Evolutionary conservation across 805 yeast species (phyloP).

Genomic region (Tetrapisispora phaffii): DNA sequence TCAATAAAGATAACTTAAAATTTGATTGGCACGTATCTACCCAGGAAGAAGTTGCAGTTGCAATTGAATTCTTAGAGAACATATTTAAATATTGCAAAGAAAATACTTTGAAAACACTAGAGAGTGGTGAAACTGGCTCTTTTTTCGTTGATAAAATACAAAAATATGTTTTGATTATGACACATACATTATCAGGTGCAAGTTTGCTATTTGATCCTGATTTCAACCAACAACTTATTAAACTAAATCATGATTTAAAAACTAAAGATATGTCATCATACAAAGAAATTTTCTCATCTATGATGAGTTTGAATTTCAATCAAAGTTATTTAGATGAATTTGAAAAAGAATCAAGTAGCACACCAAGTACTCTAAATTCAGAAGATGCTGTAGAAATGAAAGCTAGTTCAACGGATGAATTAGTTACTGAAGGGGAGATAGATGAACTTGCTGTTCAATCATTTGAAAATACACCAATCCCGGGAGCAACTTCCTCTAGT

Average conservation of each 20-base stretch:
- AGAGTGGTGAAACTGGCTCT: slow-evolving; percentile 10
- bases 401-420: slow-evolving; percentile 3
- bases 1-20: slow-evolving; percentile 37
- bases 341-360: not conserved
- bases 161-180: slow-evolving; percentile 44
- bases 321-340: not conserved
- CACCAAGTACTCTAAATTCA: slow-evolving; percentile 2
- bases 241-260: not conserved
- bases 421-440: not conserved
- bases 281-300: slow-evolving; percentile 13
- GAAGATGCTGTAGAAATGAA: slow-evolving; percentile 20
- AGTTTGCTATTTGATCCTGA: slow-evolving; percentile 66
- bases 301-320: not conserved
- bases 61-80: slow-evolving; percentile 45
- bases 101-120: slow-evolving; percentile 31
- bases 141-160: slow-evolving; percentile 40
- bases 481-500: slow-evolving; percentile 36
- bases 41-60: slow-evolving; percentile 44
- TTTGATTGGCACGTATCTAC: slow-evolving; percentile 72
- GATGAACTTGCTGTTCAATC: not conserved
- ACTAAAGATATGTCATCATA: not conserved
- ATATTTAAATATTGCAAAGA: slow-evolving; percentile 37
- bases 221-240: slow-evolving; percentile 29
- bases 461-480: slow-evolving; percentile 23
- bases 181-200: slow-evolving; percentile 56